These are phyloP conservation scores for Trichoderma virens DNA, from an alignment of 495 filamentous ascomycete species.

Conservation along the genomic window DNA sequence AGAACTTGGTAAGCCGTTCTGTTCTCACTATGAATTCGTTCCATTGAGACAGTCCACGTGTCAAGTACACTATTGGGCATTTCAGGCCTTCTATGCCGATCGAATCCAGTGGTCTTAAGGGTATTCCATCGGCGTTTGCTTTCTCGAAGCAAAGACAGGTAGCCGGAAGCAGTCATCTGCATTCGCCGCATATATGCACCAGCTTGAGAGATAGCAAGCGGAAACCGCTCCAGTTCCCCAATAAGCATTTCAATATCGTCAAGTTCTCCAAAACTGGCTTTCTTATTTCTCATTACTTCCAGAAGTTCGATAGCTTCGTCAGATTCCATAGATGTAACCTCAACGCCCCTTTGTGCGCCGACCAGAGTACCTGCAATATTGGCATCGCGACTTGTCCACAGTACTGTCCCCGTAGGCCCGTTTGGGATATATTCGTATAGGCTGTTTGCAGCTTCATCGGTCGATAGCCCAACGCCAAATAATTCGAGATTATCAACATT, in stretches of 20 bases:
- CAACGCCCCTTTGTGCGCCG: slow-evolving; percentile 10
- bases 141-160: slow-evolving; percentile 14
- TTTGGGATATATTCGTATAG: slow-evolving; percentile 18
- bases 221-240: slow-evolving; percentile 19
- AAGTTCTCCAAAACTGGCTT: slow-evolving; percentile 10
- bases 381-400: slow-evolving; percentile 25
- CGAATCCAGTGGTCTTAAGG: slow-evolving; percentile 14
- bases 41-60: slow-evolving; percentile 22
- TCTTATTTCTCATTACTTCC: slow-evolving; percentile 10
- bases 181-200: slow-evolving; percentile 23
- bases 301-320: slow-evolving; percentile 15
- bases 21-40: slow-evolving; percentile 18
- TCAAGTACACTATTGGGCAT: slow-evolving; percentile 20
- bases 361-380: slow-evolving; percentile 17
- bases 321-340: slow-evolving; percentile 15
- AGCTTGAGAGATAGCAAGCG: slow-evolving; percentile 24
- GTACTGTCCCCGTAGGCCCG: slow-evolving; percentile 20
- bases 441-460: not conserved
- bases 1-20: slow-evolving; percentile 17
- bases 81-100: slow-evolving; percentile 15
- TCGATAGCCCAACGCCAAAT: slow-evolving; percentile 15
- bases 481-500: slow-evolving; percentile 27
- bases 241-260: slow-evolving; percentile 15
- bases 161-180: slow-evolving; percentile 14
- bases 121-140: slow-evolving; percentile 14